These are phyloP conservation scores for Saraca asoca DNA, from an alignment of 331 rosid species.

Conservation along the genomic window DNA sequence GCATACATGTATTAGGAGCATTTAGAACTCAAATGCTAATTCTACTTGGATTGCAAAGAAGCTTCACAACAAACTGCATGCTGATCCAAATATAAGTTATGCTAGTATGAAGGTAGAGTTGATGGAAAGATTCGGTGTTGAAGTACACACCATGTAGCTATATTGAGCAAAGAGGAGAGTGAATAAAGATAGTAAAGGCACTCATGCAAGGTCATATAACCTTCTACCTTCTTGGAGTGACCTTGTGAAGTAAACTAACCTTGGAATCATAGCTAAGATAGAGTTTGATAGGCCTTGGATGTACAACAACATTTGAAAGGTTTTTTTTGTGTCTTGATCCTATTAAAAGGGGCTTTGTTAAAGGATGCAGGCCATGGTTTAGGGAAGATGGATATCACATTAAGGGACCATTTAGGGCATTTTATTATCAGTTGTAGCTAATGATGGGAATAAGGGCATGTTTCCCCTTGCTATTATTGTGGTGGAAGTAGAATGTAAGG, in stretches of 20 bases:
- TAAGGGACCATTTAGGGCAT: background rate
- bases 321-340: background rate
- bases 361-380: background rate
- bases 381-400: background rate
- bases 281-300: background rate
- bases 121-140: background rate
- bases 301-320: background rate
- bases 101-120: background rate
- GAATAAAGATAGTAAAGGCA: background rate
- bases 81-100: background rate
- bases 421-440: background rate
- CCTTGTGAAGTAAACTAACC: no score
- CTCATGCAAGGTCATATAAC: background rate
- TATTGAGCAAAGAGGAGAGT: background rate
- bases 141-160: no score
- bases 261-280: no score
- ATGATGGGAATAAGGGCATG: background rate
- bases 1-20: background rate
- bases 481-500: background rate
- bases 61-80: background rate
- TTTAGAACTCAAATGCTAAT: background rate
- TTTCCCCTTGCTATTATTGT: background rate
- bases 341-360: background rate
- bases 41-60: background rate
- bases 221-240: no score